Evolutionary conservation across 345 rosid genomes (phyloP), one percentile per base, ranked within the genome.

Genomic region (Moricandia moricandioides): DNA sequence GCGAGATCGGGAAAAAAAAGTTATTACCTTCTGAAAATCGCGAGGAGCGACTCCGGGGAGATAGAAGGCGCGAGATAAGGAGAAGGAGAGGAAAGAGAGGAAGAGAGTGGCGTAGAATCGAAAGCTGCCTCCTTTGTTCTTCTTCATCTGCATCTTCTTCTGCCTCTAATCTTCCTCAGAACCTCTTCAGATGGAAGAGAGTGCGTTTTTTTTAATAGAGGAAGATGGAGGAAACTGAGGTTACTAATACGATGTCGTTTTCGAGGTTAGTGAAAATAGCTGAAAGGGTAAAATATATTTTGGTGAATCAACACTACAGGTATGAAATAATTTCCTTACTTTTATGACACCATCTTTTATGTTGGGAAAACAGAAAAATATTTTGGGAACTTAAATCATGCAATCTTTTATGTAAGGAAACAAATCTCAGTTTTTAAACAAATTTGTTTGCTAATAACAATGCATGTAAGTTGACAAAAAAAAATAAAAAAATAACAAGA

Each of bases 11-110:
- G 29, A 43, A 9, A 11, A 29, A 69, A 67, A 49, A 51, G 29
- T 58, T 4, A 55, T 55, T 81, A 94, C 99, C 87, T 70, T 82
- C 33, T 74, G 86, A 72, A 95, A 87, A 88, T 95, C 97, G 49
- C 97, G 99, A 71, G 99, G 99, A 73, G 99, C 96, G 6, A 95
- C 99, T 6, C 99, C 99, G 34, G 99, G 99, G 37, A 95, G 97
- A 74, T 95, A 95, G 82, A 95, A 92, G 70, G 95, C 81, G 61
- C 81, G 78, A 0, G 87, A 88, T 34, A 84, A 73, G 72, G 89
- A 85, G 65, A 86, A 13, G 3, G 82, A 75, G 31, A 89, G 70
- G 75, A 84, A 78, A 68, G 67, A 58, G 78, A 88, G 63, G 72
- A 85, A 61, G 29, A 84, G 64, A 18, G 71, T 61, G 54, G 82